phyloP scores from a whole-genome alignment of 163 green algal species.

The Chlamydomonas reinhardtii region DNA sequence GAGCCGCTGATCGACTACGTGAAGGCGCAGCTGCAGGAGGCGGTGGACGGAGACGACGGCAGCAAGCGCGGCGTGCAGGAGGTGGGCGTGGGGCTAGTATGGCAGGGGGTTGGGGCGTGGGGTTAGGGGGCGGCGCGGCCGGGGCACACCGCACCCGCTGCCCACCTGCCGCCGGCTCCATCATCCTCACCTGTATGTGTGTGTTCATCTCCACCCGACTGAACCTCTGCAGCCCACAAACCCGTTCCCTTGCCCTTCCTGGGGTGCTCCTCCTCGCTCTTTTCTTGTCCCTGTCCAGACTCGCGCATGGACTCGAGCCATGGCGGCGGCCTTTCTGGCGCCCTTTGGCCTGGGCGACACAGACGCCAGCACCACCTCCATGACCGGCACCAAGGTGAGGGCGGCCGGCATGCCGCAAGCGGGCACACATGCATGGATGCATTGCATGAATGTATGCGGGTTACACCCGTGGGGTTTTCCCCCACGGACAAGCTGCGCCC shows the following conservation, averaged over 20 bases:
- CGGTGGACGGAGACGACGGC: not conserved
- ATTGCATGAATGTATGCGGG: too few relatives aligned
- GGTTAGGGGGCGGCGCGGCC: not conserved
- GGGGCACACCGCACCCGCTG: not conserved
- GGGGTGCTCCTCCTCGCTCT: too few relatives aligned
- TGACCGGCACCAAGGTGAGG: constrained; percentile 15
- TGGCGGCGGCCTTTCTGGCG: constrained; percentile 12
- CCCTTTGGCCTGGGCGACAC: constrained; percentile 14
- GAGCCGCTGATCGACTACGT: not conserved
- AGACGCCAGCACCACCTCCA: constrained; percentile 9
- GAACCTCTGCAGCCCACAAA: too few relatives aligned
- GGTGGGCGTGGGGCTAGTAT: not conserved
- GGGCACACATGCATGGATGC: too few relatives aligned
- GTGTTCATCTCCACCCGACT: too few relatives aligned
- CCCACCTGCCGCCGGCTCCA: too few relatives aligned
- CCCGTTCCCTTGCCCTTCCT: too few relatives aligned
- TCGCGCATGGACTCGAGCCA: constrained; percentile 8
- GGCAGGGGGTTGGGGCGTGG: too few relatives aligned
- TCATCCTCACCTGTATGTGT: too few relatives aligned
- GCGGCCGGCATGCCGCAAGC: too few relatives aligned
- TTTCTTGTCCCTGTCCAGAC: not conserved
- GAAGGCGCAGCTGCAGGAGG: not conserved
- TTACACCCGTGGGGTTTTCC: too few relatives aligned
- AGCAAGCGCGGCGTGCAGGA: not conserved
- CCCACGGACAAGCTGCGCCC: too few relatives aligned